These are phyloP conservation scores for Cicer pinnatifidum DNA, from an alignment of 306 rosid species.

Conservation along the genomic window DNA sequence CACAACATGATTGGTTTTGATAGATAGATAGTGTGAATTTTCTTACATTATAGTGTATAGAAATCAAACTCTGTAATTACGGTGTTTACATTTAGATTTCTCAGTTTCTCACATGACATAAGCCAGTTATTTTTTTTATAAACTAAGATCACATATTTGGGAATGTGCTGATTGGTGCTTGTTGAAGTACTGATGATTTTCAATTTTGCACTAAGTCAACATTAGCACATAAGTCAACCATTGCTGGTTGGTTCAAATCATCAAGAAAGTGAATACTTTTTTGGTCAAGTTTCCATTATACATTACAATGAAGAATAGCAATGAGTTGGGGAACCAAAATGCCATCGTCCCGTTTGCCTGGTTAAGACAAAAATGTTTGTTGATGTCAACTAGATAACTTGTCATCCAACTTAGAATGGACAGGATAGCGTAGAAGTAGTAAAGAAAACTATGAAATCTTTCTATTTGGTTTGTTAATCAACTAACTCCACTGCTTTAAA, in stretches of 20 bases:
- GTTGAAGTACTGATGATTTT: slow-evolving; percentile 18
- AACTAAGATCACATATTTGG: slow-evolving; percentile 1
- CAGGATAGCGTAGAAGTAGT: not conserved
- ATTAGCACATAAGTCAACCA: not conserved
- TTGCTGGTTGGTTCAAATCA: not conserved
- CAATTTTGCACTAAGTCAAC: slow-evolving; percentile 18
- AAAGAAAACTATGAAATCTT: slow-evolving; percentile 1
- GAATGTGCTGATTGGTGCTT: slow-evolving; percentile 16
- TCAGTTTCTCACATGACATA: no score
- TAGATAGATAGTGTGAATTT: no score
- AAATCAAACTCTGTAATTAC: not conserved
- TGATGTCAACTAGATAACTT: not conserved
- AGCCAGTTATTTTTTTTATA: not conserved
- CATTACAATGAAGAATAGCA: slow-evolving; percentile 1
- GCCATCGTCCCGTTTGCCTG: not conserved
- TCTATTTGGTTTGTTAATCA: slow-evolving; percentile 12
- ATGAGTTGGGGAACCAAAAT: slow-evolving; percentile 6
- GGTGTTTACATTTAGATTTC: slow-evolving; percentile 5
- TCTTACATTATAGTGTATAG: no score
- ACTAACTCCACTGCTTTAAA: not conserved
- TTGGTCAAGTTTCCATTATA: not conserved
- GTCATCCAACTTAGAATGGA: slow-evolving; percentile 8
- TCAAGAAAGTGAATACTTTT: not conserved
- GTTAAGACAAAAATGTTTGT: no score
- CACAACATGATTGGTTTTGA: no score